phyloP scores from a whole-genome alignment of 1,139 yeast species.

The Williopsis jadinii region DNA sequence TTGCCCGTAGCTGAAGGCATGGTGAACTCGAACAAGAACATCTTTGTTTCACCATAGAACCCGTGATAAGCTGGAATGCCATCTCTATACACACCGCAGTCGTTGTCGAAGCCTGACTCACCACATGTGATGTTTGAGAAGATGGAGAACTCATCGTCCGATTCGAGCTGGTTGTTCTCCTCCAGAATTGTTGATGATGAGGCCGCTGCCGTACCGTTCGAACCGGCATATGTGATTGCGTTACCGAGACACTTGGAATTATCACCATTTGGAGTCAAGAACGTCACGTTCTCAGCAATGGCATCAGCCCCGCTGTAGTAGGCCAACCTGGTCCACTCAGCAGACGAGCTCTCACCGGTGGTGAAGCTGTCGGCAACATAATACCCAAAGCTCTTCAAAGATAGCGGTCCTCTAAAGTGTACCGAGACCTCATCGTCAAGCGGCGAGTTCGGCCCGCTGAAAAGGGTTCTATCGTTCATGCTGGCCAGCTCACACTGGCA shows the following conservation, averaged over 20 bases:
- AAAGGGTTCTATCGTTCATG: slow-evolving; percentile 28
- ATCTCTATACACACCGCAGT: slow-evolving; percentile 65
- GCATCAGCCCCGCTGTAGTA: slow-evolving; percentile 35
- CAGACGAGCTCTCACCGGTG: slow-evolving; percentile 25
- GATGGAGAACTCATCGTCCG: slow-evolving; percentile 54
- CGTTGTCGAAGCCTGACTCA: slow-evolving; percentile 34
- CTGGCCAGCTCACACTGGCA: slow-evolving; percentile 45
- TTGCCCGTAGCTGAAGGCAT: slow-evolving; percentile 45
- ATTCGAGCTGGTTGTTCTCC: slow-evolving; percentile 40
- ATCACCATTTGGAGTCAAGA: slow-evolving; percentile 46
- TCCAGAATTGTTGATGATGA: slow-evolving; percentile 42
- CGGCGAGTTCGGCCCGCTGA: slow-evolving; percentile 62
- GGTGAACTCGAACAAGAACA: slow-evolving; percentile 65
- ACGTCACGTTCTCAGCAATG: slow-evolving; percentile 52
- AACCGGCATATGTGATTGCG: slow-evolving; percentile 47
- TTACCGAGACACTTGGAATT: slow-evolving; percentile 55
- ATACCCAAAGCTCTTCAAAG: slow-evolving; percentile 49
- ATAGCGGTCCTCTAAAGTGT: slow-evolving; percentile 73
- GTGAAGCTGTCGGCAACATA: slow-evolving; percentile 36
- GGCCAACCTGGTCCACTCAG: slow-evolving; percentile 39
- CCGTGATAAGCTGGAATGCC: slow-evolving; percentile 75
- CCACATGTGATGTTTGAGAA: slow-evolving; percentile 54
- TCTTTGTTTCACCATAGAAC: slow-evolving; percentile 54
- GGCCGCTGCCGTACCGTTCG: slow-evolving; percentile 38
- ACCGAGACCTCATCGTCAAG: slow-evolving; percentile 66